Conservation (phyloP, 768 basidiomycete genomes). For the Rhodotorula paludigena region DNA sequence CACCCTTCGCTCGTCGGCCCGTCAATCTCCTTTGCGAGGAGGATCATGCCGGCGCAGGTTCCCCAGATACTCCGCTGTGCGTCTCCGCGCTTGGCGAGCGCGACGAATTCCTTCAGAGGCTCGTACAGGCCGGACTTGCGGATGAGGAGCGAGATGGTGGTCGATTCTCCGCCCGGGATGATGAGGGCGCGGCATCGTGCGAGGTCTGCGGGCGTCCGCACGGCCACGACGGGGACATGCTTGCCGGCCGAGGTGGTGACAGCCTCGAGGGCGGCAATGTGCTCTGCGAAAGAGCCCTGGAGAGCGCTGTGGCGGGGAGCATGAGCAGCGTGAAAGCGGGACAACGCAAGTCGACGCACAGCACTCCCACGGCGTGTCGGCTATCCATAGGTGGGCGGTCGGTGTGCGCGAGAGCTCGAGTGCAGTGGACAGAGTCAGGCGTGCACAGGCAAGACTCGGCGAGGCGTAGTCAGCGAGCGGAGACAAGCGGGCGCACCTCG, state of each 20-base stretch:
- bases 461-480: too few relatives aligned
- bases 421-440: too few relatives aligned
- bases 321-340: background rate
- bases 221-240: constrained; percentile 41
- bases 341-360: background rate
- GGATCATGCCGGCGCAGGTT: constrained; percentile 90
- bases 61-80: constrained; percentile 75
- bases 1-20: constrained; percentile 81
- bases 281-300: constrained; percentile 89
- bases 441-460: too few relatives aligned
- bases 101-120: constrained; percentile 68
- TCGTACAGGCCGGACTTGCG: constrained; percentile 68
- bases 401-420: too few relatives aligned
- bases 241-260: constrained; percentile 48
- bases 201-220: constrained; percentile 73
- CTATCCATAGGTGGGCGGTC: too few relatives aligned
- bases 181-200: constrained; percentile 72
- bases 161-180: constrained; percentile 94
- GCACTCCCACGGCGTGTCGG: constrained; percentile 27
- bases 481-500: too few relatives aligned
- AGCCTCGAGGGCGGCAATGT: constrained; percentile 61
- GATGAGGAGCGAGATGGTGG: constrained; percentile 71
- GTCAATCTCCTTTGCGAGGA: constrained; percentile 61
- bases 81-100: constrained; percentile 22
- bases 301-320: constrained; percentile 56